A percentile compares a stretch with the other conserved stretches of the same genome.
Conservation (phyloP, 352 stramenopile genomes). For the Elongisporangium undulatum region DNA sequence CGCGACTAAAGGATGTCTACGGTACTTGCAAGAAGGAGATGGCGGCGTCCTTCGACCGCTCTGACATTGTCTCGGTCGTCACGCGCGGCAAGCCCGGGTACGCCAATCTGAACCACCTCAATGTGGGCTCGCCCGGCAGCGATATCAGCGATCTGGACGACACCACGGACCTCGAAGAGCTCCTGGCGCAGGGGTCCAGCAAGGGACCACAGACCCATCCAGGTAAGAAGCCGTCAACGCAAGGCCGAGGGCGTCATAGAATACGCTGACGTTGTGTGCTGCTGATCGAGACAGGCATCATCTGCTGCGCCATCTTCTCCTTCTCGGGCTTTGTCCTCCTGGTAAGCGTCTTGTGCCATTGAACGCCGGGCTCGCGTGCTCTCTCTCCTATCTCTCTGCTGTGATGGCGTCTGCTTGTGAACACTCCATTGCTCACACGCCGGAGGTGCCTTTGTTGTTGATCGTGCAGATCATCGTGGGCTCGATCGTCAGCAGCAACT, state of each 20-base stretch:
- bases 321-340: constrained; percentile 70
- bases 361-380: not conserved
- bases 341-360: constrained; percentile 18
- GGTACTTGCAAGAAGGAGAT: constrained; percentile 77
- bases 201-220: constrained; percentile 71
- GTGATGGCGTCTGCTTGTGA: not conserved
- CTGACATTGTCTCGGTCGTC: constrained; percentile 65
- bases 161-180: constrained; percentile 72
- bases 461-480: constrained; percentile 75
- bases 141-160: constrained; percentile 79
- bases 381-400: not conserved
- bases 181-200: constrained; percentile 67
- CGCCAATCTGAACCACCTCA: constrained; percentile 80
- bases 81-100: constrained; percentile 69
- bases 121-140: constrained; percentile 67
- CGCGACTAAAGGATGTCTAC: constrained; percentile 75
- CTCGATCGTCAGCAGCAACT: constrained; percentile 83
- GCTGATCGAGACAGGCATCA: constrained; percentile 29
- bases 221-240: constrained; percentile 18
- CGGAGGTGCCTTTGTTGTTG: not conserved
- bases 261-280: not conserved
- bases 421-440: not conserved
- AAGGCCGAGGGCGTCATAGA: not conserved
- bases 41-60: constrained; percentile 62
- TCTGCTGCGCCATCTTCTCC: constrained; percentile 76